phyloP scores from a whole-genome alignment of 192 early-diverging fungal genomes.

The Blastocladiella britannica region DNA sequence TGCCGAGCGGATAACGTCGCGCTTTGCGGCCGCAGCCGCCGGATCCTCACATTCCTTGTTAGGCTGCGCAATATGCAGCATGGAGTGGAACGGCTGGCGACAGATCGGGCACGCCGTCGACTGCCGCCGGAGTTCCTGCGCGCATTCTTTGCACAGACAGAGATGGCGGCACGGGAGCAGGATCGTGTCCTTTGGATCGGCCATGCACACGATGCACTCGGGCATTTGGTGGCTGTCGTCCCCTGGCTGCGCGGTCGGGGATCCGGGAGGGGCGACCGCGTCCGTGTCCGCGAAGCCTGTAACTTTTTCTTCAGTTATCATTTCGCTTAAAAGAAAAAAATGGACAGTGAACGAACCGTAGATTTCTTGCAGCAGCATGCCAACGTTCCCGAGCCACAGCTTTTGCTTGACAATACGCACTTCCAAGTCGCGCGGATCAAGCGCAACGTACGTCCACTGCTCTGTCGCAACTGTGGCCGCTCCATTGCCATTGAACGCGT shows the following conservation, averaged over 20 bases:
- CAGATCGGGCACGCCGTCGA: neutral
- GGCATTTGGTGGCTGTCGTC: too few relatives aligned
- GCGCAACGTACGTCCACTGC: neutral
- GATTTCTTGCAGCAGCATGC: constrained; percentile 29
- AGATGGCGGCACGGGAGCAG: constrained; percentile 63
- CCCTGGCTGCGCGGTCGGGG: too few relatives aligned
- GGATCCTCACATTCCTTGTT: neutral
- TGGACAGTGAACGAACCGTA: too few relatives aligned
- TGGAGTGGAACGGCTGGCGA: neutral
- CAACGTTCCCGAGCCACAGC: constrained; percentile 15
- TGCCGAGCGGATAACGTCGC: too few relatives aligned
- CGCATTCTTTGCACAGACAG: constrained; percentile 39
- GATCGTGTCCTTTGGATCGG: constrained; percentile 45
- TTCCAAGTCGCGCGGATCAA: constrained; percentile 8
- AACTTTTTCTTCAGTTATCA: constrained; percentile 14
- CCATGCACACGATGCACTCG: constrained; percentile 60
- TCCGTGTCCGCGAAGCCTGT: constrained; percentile 4
- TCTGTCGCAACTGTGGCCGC: neutral
- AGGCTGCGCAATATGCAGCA: neutral
- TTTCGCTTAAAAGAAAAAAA: too few relatives aligned
- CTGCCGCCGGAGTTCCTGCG: neutral
- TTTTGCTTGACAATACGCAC: constrained; percentile 21
- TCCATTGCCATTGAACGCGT: too few relatives aligned
- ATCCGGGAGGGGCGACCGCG: constrained; percentile 2
- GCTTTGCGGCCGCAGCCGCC: too few relatives aligned